Conservation (phyloP, 352 stramenopile genomes). For the Phytopythium vexans region DNA sequence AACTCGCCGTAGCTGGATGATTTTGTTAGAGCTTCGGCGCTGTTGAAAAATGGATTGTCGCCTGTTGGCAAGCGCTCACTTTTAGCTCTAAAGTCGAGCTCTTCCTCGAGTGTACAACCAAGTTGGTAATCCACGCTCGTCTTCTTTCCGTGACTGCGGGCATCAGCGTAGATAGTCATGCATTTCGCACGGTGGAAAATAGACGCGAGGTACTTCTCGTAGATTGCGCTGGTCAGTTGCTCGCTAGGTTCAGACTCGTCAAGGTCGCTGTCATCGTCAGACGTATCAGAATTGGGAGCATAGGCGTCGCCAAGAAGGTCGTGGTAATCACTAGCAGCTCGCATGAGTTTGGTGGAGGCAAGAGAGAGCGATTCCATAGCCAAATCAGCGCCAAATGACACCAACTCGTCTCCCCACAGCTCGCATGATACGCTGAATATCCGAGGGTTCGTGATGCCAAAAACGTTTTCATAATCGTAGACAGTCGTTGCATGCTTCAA, state of each 20-base stretch:
- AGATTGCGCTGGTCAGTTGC: constrained; percentile 9
- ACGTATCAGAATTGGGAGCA: background rate
- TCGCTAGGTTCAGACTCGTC: too few species aligned
- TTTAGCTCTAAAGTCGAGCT: constrained; percentile 18
- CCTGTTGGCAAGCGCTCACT: background rate
- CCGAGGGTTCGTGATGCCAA: constrained; percentile 52
- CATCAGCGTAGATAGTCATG: constrained; percentile 48
- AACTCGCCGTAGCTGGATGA: constrained; percentile 38
- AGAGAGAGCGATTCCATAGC: constrained; percentile 61
- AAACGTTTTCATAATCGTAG: constrained; percentile 58
- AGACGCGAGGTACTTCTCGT: constrained; percentile 44
- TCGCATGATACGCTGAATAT: constrained; percentile 32
- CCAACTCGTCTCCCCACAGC: constrained; percentile 32
- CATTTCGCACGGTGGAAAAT: constrained; percentile 49
- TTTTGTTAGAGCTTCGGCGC: constrained; percentile 30
- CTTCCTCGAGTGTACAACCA: constrained; percentile 41
- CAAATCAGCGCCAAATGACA: constrained; percentile 41
- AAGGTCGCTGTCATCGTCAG: background rate
- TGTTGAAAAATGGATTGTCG: constrained; percentile 14
- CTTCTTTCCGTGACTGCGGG: constrained; percentile 38
- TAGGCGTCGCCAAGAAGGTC: background rate
- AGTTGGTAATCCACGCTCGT: constrained; percentile 49
- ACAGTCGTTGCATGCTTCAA: constrained; percentile 55
- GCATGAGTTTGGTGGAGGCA: constrained; percentile 49
- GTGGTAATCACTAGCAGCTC: constrained; percentile 25